Conservation (phyloP, 2,329 filamentous ascomycete genomes). For the Alternaria atra region DNA sequence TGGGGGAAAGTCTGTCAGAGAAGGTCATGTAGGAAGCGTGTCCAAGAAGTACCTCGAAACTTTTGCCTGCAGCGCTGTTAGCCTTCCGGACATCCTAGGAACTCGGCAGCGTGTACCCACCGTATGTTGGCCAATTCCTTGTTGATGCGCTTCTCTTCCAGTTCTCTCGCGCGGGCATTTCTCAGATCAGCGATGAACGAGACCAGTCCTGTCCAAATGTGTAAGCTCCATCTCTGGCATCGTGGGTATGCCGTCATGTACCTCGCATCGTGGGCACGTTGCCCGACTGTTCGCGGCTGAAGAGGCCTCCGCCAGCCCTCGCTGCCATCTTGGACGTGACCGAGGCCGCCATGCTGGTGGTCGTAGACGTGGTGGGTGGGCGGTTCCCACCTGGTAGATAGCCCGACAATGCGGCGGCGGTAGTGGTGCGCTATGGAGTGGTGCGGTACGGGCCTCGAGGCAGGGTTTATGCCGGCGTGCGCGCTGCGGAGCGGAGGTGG, state of each 20-base stretch:
- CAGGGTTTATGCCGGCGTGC: conserved; percentile 38
- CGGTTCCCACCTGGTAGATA: conserved; percentile 43
- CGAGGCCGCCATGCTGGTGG: conserved; percentile 34
- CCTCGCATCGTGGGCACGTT: conserved; percentile 55
- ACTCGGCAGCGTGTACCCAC: conserved; percentile 53
- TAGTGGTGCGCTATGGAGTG: conserved; percentile 11
- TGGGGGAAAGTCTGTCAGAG: conserved; percentile 41
- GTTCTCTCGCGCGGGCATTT: conserved; percentile 91
- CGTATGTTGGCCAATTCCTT: conserved; percentile 99
- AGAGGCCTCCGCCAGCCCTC: conserved; percentile 50
- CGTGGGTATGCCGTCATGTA: conserved; percentile 18
- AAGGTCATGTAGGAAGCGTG: conserved; percentile 5
- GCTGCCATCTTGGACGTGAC: conserved; percentile 50
- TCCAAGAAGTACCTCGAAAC: conserved; percentile 74
- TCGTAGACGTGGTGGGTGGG: conserved; percentile 37
- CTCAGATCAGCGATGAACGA: conserved; percentile 98
- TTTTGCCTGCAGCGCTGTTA: conserved; percentile 71
- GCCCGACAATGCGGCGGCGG: conserved; percentile 39
- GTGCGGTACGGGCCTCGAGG: conserved; percentile 23
- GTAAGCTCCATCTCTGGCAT: conserved; percentile 21
- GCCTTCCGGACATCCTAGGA: conserved; percentile 20
- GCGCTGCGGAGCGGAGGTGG: conserved; percentile 27
- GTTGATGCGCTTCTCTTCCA: conserved; percentile 99
- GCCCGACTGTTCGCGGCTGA: conserved; percentile 54
- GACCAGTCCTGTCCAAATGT: conserved; percentile 71